A percentile compares a stretch with the other conserved stretches of the same genome.
These are phyloP conservation scores for Blumeria graminis DNA, from an alignment of 2,329 filamentous ascomycete genomes.

Conservation along the genomic window DNA sequence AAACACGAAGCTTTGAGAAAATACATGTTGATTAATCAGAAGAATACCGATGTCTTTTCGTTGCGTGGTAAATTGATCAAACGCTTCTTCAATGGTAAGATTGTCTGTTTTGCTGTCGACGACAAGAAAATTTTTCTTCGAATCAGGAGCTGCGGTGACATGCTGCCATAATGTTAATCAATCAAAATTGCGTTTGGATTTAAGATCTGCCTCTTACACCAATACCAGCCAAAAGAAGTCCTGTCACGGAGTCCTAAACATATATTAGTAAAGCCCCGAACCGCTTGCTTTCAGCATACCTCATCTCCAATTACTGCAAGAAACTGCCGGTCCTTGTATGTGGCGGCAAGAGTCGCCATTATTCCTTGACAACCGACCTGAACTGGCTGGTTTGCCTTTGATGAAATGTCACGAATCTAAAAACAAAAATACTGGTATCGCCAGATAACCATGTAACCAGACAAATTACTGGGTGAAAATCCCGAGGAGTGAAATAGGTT, in stretches of 20 bases:
- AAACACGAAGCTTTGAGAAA: constrained; percentile 7
- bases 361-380: neutral
- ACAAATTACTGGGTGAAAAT: too few species aligned
- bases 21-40: constrained; percentile 91
- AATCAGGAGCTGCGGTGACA: constrained; percentile 67
- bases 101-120: constrained; percentile 88
- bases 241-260: constrained; percentile 74
- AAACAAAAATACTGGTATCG: neutral
- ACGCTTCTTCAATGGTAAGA: constrained; percentile 66
- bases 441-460: neutral
- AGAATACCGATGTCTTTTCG: constrained; percentile 93
- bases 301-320: constrained; percentile 96
- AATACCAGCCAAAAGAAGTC: constrained; percentile 80
- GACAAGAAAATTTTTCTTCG: constrained; percentile 93
- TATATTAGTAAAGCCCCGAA: neutral
- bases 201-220: constrained; percentile 32
- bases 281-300: constrained; percentile 22
- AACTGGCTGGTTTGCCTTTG: neutral
- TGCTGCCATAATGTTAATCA: constrained; percentile 31
- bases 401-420: neutral
- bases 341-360: constrained; percentile 35
- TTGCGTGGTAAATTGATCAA: constrained; percentile 68
- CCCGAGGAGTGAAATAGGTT: too few species aligned
- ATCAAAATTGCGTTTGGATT: neutral
- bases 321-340: constrained; percentile 73